Conservation (phyloP, 352 stramenopile species). For the Globisporangium cystogenes region DNA sequence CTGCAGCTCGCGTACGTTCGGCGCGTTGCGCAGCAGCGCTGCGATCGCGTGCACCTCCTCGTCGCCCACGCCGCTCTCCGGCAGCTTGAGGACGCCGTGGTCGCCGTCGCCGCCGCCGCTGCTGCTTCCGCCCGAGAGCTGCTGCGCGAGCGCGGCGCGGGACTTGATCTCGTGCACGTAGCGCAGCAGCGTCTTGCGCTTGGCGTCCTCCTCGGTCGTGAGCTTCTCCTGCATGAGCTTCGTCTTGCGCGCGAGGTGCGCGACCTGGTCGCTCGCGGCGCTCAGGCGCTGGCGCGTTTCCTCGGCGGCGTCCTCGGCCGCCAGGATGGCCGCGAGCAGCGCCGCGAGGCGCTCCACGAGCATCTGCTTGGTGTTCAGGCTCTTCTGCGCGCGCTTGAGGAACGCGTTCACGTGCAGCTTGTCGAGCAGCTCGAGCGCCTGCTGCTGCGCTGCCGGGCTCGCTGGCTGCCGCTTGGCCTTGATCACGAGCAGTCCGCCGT, state of each 20-base stretch:
- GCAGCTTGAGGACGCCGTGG: slow-evolving; percentile 58
- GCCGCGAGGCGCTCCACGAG: slow-evolving; percentile 88
- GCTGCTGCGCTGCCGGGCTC: slow-evolving; percentile 40
- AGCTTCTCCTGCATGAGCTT: slow-evolving; percentile 81
- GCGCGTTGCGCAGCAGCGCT: slow-evolving; percentile 86
- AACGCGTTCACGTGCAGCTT: slow-evolving; percentile 89
- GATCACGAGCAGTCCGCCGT: slow-evolving; percentile 86
- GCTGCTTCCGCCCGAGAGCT: slow-evolving; percentile 10
- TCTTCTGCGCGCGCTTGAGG: slow-evolving; percentile 91
- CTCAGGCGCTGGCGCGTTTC: slow-evolving; percentile 45
- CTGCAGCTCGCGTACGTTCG: slow-evolving; percentile 92
- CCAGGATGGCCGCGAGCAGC: slow-evolving; percentile 66
- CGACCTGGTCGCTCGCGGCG: slow-evolving; percentile 77
- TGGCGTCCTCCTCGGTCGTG: slow-evolving; percentile 92
- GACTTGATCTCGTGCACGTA: slow-evolving; percentile 95
- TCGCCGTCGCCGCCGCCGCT: slow-evolving; percentile 10
- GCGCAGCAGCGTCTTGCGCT: slow-evolving; percentile 91
- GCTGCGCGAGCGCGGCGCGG: slow-evolving; percentile 19
- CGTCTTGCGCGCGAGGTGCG: slow-evolving; percentile 64
- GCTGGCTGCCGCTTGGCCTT: slow-evolving; percentile 89
- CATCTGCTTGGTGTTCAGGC: slow-evolving; percentile 90
- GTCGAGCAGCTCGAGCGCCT: slow-evolving; percentile 87
- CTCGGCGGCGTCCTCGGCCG: slow-evolving; percentile 63
- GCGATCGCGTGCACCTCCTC: slow-evolving; percentile 95
- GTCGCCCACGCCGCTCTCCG: slow-evolving; percentile 90